Base-by-base conservation (phyloP, 257 asterid species). In the Solanum clarkiae region DNA sequence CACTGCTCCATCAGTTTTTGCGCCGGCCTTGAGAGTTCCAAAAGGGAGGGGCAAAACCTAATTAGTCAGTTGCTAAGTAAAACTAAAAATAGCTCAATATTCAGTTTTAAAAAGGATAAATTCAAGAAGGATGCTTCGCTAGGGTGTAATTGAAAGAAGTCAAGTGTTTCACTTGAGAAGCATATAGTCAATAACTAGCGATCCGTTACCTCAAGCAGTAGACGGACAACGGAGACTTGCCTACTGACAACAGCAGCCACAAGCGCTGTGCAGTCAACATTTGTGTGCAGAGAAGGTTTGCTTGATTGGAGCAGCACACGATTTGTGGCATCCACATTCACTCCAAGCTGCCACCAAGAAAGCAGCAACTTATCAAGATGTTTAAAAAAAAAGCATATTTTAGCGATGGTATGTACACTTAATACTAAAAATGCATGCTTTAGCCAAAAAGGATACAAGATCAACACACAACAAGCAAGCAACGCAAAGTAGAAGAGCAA, bases 221-320 rank as follows among this genome's bases (percentile, higher is more conserved):
- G 90, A 84, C 83, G 89, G 68, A 94, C 98, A 22, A 86, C 93
- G 63, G 95, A 90, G 69, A 89, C 89, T 89, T 94, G 98, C 88
- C 95, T 88, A 86, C 93, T 89, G 88, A 94, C 95, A 70, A 93
- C 86, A 68, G 98, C 97, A 69, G 95, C 97, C 84, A 92, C 97
- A 81, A 94, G 94, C 47, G 95, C 95, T 40, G 89, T 86, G 84
- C 98, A 93, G 88, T 93, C 94, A 6, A 84, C 92, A 89, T 91
- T 94, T 82, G 96, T 85, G 86, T 93, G 95, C 87, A 94, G 90
- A 87, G 93, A 89, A 45, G 98, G 98, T 79, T 93, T 92, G 84
- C 86, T 85, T 57, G 98, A 94, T 74, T 91, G 98, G 86, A 94
- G 94, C 91, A 94, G 86, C 84, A 91, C 87, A 53, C 98, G 96